Evolutionary conservation across 192 early-diverging fungal genomes (phyloP).

Genomic region (Rhizoclosmatium sp.): DNA sequence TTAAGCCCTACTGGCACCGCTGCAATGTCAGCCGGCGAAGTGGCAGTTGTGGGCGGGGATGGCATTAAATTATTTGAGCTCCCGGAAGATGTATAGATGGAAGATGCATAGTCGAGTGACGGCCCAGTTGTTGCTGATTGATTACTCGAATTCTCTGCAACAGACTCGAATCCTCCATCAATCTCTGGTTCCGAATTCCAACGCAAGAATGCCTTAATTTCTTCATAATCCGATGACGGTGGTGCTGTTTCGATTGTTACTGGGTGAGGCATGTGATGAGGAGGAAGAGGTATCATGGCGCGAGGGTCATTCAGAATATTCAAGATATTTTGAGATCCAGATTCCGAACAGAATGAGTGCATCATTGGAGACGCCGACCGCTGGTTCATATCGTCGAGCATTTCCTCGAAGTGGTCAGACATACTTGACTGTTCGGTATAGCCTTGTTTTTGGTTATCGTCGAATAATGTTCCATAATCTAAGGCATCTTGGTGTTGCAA

Average conservation of each 20-base stretch:
- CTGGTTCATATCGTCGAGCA: conserved; percentile 5
- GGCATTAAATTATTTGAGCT: neutral
- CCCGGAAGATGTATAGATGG: neutral
- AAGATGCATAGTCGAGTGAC: neutral
- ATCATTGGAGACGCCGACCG: neutral
- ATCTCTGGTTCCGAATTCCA: conserved; percentile 33
- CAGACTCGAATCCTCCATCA: neutral
- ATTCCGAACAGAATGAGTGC: neutral
- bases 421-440: neutral
- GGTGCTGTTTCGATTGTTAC: neutral
- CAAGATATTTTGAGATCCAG: neutral
- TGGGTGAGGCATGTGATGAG: neutral
- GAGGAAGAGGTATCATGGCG: conserved; percentile 9
- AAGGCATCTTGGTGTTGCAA: too few species aligned
- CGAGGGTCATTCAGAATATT: conserved; percentile 14
- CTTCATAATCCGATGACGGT: conserved; percentile 6
- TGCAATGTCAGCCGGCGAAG: neutral
- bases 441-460: neutral
- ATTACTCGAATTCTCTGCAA: neutral
- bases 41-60: conserved; percentile 7
- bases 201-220: conserved; percentile 31
- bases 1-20: neutral
- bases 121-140: neutral
- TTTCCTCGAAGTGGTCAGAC: neutral
- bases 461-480: neutral